Base-by-base conservation (phyloP, 495 filamentous ascomycete genomes). In the Hyaloscypha variabilis region DNA sequence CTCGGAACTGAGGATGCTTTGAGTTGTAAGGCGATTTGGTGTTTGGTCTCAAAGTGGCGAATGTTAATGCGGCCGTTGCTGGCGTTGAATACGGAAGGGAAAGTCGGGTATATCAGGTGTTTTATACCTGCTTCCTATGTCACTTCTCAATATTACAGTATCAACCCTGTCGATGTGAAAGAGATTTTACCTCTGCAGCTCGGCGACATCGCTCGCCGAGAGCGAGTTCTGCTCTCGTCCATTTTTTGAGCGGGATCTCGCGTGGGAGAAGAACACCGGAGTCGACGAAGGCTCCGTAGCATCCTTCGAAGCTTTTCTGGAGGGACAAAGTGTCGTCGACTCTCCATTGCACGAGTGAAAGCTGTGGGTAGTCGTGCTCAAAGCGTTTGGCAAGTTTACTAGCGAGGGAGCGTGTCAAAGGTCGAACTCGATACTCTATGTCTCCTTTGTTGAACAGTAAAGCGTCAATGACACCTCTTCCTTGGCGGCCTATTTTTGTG, bases 51-150 rank as follows among this genome's bases (percentile, higher is more conserved):
- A 4, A 54, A 54, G 51, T 54, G 8, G 8, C 26, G 51, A 8
- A 54, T 28, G 51, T 54, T 54, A 23, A 54, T 54, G 51, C 51
- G 21, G n/a, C 51, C 51, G 11, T 54, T 24, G 26, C 51, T 54
- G 26, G 51, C 51, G 8, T 54, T 29, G 23, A 54, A 54, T 10
- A 54, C 19, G 3, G 51, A 54, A n/a, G 51, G 51, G 11, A 54
- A 54, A 11, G 51, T 54, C 8, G 51, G 51, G 51, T 54, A 54
- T 10, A 54, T 29, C 6, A 54, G 8, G 51, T 28, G 51, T 29
- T 24, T 25, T 8, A 54, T 0, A 17, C 21, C 51, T 24, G 51
- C 51, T 29, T 24, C 19, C 51, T 54, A 25, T 24, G n/a, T 1
- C 39, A 46, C 19, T 46, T 46, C 1, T 54, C 26, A 24, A n/a